Evolutionary conservation across 805 yeast genomes (phyloP), one percentile per base, ranked within the genome.

Genomic region (Isabelozyma pseudorhagii): DNA sequence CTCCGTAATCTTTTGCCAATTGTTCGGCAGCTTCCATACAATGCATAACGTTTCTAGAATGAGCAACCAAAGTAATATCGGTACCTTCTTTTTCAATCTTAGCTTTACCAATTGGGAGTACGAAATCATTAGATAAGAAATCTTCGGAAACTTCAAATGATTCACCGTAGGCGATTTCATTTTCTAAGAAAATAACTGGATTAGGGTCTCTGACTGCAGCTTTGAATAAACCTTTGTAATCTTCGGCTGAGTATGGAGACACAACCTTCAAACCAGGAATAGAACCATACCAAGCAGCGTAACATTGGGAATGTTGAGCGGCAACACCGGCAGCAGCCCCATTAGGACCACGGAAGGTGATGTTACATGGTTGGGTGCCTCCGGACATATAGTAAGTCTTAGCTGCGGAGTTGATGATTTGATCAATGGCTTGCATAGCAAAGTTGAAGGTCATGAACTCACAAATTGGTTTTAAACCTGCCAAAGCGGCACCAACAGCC

Each of bases 241-340:
- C 99, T 76, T 88, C 97, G 46, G 98, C 87, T 48, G 94, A 84
- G 78, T 85, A 94, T 48, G 99, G 99, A 43, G 96, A 89, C 46
- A 94, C 75, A 40, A 94, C 99, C 80, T 94, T 94, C 70, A 94
- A 81, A 70, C 99, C 99, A 53, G 99, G 99, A 62, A 94, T 91
- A 46, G 96, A 79, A 58, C 97, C 98, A 76, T 94, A 94, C 99
- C 99, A 94, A 48, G 97, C 91, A 49, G 97, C 81, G 72, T 84
- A 94, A 77, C 91, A 96, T 78, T 94, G 99, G 27, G 99, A 94
- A 78, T 94, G 99, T 77, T 94, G 99, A 51, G 99, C 99, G 62
- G 83, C 99, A 61, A 94, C 99, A 83, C 98, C 98, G 45, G 97
- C 97, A 60, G 99, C 97, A 45, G 99, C 97, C 75, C 99, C 99